A percentile compares a stretch with the other conserved stretches of the same genome.
Evolutionary conservation across 306 rosid species (phyloP).

Genomic region (Rubus idaeus): DNA sequence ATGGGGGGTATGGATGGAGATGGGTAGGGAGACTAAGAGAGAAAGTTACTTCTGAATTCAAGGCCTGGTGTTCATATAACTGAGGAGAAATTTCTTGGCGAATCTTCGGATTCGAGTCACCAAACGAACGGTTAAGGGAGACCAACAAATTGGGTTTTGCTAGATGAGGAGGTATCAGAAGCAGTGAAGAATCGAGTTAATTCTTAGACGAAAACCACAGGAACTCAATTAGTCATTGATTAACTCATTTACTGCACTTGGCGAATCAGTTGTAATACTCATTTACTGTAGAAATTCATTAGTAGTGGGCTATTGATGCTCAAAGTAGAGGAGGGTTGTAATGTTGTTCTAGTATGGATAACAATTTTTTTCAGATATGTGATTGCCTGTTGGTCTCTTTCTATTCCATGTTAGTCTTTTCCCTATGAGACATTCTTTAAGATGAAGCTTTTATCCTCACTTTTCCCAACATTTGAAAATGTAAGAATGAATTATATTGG

Average conservation of each 20-base stretch:
- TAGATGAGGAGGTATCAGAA: constrained; percentile 81
- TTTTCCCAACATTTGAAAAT: no score
- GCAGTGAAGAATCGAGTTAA: constrained; percentile 86
- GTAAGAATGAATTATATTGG: no score
- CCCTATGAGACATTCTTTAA: neutral
- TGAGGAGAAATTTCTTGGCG: constrained; percentile 76
- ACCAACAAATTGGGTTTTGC: constrained; percentile 38
- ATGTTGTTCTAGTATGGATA: no score
- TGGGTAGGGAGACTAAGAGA: constrained; percentile 50
- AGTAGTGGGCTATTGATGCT: constrained; percentile 24
- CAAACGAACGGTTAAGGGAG: constrained; percentile 62
- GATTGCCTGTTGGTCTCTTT: constrained; percentile 30
- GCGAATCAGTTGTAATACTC: no score
- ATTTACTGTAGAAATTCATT: constrained; percentile 27
- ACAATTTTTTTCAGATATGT: constrained; percentile 34
- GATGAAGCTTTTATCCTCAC: no score
- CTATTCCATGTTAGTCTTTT: constrained; percentile 22
- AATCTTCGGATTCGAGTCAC: constrained; percentile 58
- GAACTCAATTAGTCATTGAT: constrained; percentile 80
- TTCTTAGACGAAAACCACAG: constrained; percentile 84
- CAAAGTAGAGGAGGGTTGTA: constrained; percentile 16
- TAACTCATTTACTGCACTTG: constrained; percentile 36
- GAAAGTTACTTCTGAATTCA: constrained; percentile 37
- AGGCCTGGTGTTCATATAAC: constrained; percentile 70
- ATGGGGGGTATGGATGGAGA: constrained; percentile 51